phyloP scores from a whole-genome alignment of 2,329 filamentous ascomycete genomes.

The Sporothrix mexicana region DNA sequence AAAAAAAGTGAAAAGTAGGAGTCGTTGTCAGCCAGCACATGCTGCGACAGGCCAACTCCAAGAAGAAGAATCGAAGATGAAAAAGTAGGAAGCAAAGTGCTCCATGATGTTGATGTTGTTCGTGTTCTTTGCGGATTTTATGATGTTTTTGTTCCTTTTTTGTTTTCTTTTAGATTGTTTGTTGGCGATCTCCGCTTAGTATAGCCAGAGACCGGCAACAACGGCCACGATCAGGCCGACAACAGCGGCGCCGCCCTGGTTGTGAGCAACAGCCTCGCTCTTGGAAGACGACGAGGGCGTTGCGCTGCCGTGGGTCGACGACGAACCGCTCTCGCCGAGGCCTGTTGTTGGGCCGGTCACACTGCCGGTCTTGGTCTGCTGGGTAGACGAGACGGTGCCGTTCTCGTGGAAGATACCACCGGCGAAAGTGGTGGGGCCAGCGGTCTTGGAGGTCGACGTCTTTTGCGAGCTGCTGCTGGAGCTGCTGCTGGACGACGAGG shows the following conservation, averaged over 20 bases:
- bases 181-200: conserved; percentile 42
- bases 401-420: conserved; percentile 64
- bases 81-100: not conserved
- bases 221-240: conserved; percentile 62
- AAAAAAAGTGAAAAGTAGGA: not conserved
- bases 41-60: not conserved
- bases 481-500: conserved; percentile 31
- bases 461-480: conserved; percentile 34
- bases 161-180: not conserved
- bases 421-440: conserved; percentile 41
- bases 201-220: conserved; percentile 58
- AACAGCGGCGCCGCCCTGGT: conserved; percentile 57
- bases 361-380: conserved; percentile 28
- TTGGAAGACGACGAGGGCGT: conserved; percentile 40
- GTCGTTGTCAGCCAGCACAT: conserved; percentile 10
- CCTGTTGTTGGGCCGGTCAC: conserved; percentile 11
- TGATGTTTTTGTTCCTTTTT: conserved; percentile 16
- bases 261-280: conserved; percentile 53
- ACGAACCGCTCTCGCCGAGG: not conserved
- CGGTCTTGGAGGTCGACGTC: conserved; percentile 23
- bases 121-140: not conserved
- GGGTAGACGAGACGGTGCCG: conserved; percentile 37
- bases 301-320: conserved; percentile 38
- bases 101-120: conserved; percentile 2
- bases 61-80: conserved; percentile 11